phyloP scores from a whole-genome alignment of 2,329 filamentous ascomycete species.

The Pseudonectria buxi region DNA sequence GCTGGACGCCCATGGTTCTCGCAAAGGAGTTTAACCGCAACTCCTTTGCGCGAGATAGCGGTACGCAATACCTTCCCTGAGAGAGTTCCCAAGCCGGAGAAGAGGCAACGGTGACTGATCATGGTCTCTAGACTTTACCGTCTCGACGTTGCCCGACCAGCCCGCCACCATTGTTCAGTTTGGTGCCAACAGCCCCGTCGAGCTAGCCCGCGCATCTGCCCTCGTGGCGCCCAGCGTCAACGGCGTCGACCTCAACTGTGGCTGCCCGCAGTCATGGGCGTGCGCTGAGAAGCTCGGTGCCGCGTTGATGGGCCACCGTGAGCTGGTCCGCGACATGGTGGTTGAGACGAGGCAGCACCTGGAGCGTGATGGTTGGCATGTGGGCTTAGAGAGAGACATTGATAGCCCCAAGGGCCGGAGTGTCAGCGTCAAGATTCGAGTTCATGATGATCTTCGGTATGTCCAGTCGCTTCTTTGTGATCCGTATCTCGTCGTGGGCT shows the following conservation, averaged over 20 bases:
- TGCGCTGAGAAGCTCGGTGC: conserved; percentile 62
- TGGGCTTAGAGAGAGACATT: conserved; percentile 37
- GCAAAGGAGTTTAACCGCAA: conserved; percentile 64
- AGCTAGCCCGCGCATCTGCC: conserved; percentile 55
- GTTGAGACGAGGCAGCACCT: conserved; percentile 48
- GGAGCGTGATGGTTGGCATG: conserved; percentile 45
- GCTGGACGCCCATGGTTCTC: conserved; percentile 67
- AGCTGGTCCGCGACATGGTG: conserved; percentile 61
- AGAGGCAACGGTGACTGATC: too few species aligned
- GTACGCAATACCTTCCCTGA: conserved; percentile 24
- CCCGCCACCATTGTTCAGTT: conserved; percentile 62
- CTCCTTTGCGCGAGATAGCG: conserved; percentile 52
- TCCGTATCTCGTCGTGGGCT: not conserved
- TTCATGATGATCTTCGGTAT: conserved; percentile 57
- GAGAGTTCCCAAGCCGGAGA: too few species aligned
- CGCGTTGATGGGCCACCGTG: conserved; percentile 59
- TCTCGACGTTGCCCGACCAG: conserved; percentile 45
- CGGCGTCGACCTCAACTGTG: conserved; percentile 66
- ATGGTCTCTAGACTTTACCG: conserved; percentile 51
- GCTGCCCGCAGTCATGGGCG: conserved; percentile 67
- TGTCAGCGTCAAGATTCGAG: conserved; percentile 64
- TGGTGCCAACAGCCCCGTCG: conserved; percentile 53
- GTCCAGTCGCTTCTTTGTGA: not conserved
- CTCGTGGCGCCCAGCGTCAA: conserved; percentile 55
- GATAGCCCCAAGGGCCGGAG: conserved; percentile 43